Conservation (phyloP, 1,284 basidiomycete genomes). For the Kalmanozyma brasiliensis region DNA sequence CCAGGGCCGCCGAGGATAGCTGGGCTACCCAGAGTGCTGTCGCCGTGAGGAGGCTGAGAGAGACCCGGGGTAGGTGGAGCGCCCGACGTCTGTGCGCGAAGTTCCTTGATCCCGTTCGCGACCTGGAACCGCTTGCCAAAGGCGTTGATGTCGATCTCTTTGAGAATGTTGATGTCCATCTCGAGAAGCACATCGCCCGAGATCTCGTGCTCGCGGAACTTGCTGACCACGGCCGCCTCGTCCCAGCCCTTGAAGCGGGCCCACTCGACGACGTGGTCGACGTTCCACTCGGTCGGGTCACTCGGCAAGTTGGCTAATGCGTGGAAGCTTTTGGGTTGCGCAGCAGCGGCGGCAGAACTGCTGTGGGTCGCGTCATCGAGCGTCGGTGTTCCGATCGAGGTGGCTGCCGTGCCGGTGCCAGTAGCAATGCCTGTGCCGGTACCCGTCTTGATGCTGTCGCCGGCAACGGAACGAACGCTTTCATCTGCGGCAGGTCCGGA, state of each 20-base stretch:
- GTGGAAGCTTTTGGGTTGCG: constrained; percentile 12
- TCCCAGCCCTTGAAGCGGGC: constrained; percentile 85
- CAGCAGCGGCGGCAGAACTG: constrained; percentile 2
- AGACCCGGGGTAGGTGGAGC: constrained; percentile 17
- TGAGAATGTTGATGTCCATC: constrained; percentile 89
- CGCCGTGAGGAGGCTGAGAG: constrained; percentile 14
- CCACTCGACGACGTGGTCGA: constrained; percentile 93
- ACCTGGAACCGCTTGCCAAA: constrained; percentile 95
- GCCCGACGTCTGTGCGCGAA: constrained; percentile 70
- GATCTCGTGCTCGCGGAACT: constrained; percentile 90
- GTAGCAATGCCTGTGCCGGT: constrained; percentile 27
- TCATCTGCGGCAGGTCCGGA: constrained; percentile 23
- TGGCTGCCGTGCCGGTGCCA: constrained; percentile 45
- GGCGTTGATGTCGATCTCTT: constrained; percentile 93
- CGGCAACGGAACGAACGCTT: constrained; percentile 31
- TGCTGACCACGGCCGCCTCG: constrained; percentile 77
- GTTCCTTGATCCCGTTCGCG: constrained; percentile 90
- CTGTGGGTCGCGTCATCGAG: constrained; percentile 50
- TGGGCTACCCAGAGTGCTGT: constrained; percentile 43
- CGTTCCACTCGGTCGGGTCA: constrained; percentile 80
- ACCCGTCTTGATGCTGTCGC: constrained; percentile 28
- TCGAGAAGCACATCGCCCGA: constrained; percentile 95
- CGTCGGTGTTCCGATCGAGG: constrained; percentile 59
- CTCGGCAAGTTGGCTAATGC: constrained; percentile 19
- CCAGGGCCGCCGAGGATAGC: constrained; percentile 36